Evolutionary conservation across 306 rosid genomes (phyloP), one percentile per base, ranked within the genome.

Genomic region (Leucaena leucocephala): DNA sequence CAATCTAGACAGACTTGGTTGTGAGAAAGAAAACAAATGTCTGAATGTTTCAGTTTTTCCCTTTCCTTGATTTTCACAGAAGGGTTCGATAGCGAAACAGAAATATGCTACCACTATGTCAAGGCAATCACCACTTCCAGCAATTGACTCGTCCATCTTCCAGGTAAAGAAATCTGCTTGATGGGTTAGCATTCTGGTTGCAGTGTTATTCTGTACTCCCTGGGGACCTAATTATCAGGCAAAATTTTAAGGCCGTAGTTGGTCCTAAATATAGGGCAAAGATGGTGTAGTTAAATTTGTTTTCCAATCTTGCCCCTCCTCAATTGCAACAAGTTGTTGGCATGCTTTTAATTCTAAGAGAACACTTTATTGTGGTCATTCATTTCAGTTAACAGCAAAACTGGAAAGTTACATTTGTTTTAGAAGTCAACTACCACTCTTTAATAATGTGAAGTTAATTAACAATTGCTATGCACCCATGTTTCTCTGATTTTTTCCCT

Each of bases 111-210:
- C 85, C 61, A 76, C 79, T 38, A 80, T 69, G 8, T 81, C 73
- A 72, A 76, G 68, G 50, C 85, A 70, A 70, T 87, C 93, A n/a
- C 87, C 86, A 78, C 82, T 91, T 80, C 94, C 94, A 59, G 83
- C 80, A 45, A 75, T 85, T 66, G 93, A 93, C 72, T 84, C 82
- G 62, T 83, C 90, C 61, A 69, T 90, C 76, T 91, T 89, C 83
- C 91, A 89, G 98, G 99, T 96, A 90, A 27, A 27, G 27, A 27
- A 42, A 81, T 74, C 52, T 75, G 54, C 55, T 14, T 7, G 50
- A 67, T 78, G 80, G 35, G 44, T 42, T 68, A 14, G 67, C 49
- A 13, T 65, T 57, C 50, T 66, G 68, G 62, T 78, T 78, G 36
- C 22, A 54, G 1, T 27, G 27, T 27, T 27, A 27, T 27, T 27